These are phyloP conservation scores for Rhizopus stolonifer DNA, from an alignment of 371 early-diverging fungal genomes.

Conservation along the genomic window DNA sequence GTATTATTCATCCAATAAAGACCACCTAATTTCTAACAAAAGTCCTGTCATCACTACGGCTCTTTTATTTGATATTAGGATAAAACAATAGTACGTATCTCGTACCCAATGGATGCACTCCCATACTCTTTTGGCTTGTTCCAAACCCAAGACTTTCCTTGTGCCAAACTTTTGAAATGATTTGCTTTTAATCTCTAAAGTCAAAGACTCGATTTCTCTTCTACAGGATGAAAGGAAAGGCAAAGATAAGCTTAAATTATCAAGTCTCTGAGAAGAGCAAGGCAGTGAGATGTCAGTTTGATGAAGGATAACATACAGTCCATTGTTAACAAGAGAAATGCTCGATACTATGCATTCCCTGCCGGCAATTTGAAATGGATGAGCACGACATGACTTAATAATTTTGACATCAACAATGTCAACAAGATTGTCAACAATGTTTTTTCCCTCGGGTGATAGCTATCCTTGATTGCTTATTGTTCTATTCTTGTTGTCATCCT, in stretches of 20 bases:
- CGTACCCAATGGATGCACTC: constrained; percentile 4
- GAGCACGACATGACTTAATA: constrained; percentile 7
- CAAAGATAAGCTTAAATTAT: constrained; percentile 2
- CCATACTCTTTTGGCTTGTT: constrained; percentile 4
- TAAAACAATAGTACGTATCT: constrained; percentile 4
- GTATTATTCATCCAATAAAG: no score
- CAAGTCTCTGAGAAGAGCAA: neutral
- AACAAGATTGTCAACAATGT: constrained; percentile 9
- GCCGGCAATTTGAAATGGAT: constrained; percentile 10
- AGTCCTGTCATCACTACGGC: no score
- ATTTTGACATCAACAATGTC: constrained; percentile 3
- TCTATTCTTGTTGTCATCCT: constrained; percentile 10
- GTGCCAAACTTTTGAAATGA: constrained; percentile 5
- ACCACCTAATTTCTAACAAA: no score
- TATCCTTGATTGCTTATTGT: constrained; percentile 12
- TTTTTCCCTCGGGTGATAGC: constrained; percentile 10
- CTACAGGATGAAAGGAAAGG: neutral
- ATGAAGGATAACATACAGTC: constrained; percentile 8
- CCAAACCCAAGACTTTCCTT: constrained; percentile 1
- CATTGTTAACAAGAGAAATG: constrained; percentile 5
- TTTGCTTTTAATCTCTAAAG: constrained; percentile 4
- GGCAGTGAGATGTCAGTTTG: constrained; percentile 4
- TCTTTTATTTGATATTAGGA: no score
- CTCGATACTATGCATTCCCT: constrained; percentile 11
- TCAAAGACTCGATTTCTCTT: constrained; percentile 1